Base-by-base conservation (phyloP, 768 basidiomycete species). In the Tulasnella sp. region DNA sequence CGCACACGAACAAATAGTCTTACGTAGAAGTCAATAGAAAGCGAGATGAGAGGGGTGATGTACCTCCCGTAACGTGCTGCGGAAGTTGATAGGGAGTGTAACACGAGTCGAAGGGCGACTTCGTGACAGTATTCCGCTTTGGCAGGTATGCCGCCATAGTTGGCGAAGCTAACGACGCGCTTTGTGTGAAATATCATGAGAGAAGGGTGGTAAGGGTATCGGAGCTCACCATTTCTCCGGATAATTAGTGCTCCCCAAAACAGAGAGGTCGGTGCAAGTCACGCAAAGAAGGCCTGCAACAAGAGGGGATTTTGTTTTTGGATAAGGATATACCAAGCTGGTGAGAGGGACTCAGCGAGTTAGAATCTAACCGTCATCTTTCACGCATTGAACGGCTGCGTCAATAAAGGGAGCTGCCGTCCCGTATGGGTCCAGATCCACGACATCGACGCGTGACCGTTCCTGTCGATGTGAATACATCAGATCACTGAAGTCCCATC, bases 381-480 rank as follows among this genome's bases (percentile, higher is more conserved):
- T 80, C 8, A 96, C 76, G 60, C 82, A 82, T 66, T 97, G 93
- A 15, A 99, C 84, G 0, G 95, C 93, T 21, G 85, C 85, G 66
- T 99, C 96, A 26, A 99, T 85, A 69, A 99, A 99, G 2, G 95
- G 96, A 3, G 92, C 86, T 0, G 96, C 96, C 8, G 92, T 95
- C 0, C 96, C 96, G 67, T 98, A 99, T 0, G 96, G 96, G 69
- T 99, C 96, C 26, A 99, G 79, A 70, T 99, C 96, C n/a, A 99
- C 84, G 27, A 89, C 89, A 64, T 98, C 94, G 19, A 97, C 93
- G 2, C 85, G 81, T 10, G 76, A 72, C 48, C 76, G 78, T 53
- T 84, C 83, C 27, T 81, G 75, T 41, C 93, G 84, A 67, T 93
- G 92, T 49, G 78, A 78, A 68, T 96, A 98, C 89, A 99, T 92